A percentile compares a stretch with the other conserved stretches of the same genome.
Evolutionary conservation across 306 rosid genomes (phyloP).

Genomic region (Malus fusca): DNA sequence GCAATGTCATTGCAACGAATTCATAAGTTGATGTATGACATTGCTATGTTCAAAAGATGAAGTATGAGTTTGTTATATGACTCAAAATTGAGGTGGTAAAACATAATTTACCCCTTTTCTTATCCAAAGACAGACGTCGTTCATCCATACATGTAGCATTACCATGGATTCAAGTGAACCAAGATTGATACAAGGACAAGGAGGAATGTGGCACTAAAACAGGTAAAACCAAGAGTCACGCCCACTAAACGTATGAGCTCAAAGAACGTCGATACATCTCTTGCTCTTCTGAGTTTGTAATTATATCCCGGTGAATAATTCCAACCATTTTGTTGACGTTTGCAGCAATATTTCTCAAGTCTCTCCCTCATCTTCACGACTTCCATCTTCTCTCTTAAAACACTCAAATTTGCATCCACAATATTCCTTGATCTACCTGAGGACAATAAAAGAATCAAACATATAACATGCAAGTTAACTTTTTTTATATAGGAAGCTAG

Average conservation of each 20-base stretch:
- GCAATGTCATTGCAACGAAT: too few relatives aligned
- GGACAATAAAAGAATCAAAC: neutral
- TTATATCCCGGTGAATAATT: conserved; percentile 22
- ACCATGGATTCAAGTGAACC: conserved; percentile 23
- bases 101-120: too few relatives aligned
- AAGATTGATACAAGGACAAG: conserved; percentile 37
- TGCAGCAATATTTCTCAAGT: conserved; percentile 37
- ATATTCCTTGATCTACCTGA: conserved; percentile 32
- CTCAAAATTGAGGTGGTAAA: too few relatives aligned
- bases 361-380: conserved; percentile 43
- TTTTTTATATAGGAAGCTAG: too few relatives aligned
- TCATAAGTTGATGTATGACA: too few relatives aligned
- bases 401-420: conserved; percentile 42
- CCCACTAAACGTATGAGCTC: conserved; percentile 25
- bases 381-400: conserved; percentile 43
- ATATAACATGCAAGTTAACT: neutral
- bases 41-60: too few relatives aligned
- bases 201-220: conserved; percentile 30
- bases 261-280: conserved; percentile 15
- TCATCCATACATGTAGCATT: neutral
- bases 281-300: conserved; percentile 10
- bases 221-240: conserved; percentile 36
- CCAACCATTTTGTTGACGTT: conserved; percentile 34
- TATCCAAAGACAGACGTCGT: too few relatives aligned
- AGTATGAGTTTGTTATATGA: too few relatives aligned